Evolutionary conservation across 2,329 filamentous ascomycete genomes (phyloP), one percentile per base, ranked within the genome.

Genomic region (Anthostomella pinea): DNA sequence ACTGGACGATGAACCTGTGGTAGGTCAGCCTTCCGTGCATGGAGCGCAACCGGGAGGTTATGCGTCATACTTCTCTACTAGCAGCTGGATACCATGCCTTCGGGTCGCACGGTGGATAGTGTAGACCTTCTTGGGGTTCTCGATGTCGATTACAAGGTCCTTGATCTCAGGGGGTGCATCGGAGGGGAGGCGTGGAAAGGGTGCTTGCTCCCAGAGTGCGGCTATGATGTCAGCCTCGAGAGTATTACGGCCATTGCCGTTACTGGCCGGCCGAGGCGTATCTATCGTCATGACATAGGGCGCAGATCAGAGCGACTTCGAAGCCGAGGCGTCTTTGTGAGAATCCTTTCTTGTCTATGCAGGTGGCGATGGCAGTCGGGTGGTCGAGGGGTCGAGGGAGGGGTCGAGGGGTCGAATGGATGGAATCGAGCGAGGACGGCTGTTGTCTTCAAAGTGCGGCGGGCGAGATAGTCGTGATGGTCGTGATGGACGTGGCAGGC

Each of bases 1-100:
- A 77, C 63, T 95, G 89, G 21, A 77, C 70, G 32, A 90, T 80
- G 57, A 86, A 94, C 53, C 86, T 91, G 46, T 16, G 39, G 8
- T 22, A 38, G 20, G 30, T 45, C 29, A 43, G 46, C 49, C 32
- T 55, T 41, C 25, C 22, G 33, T 35, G 34, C 33, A 17, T 39
- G 20, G 16, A 16, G 18, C 16, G n/a, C 15, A 41, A 10, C 3
- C 14, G 13, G 13, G 5, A 23, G 23, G 22, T 14, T 29, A 20
- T 33, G 45, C 41, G 24, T 38, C 73, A 48, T 57, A 85, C 81
- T 74, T 79, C 53, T 85, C 79, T 10, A 88, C 78, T 11, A 87
- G 63, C 3, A 76, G 63, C 56, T 87, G 83, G 44, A 84, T 79
- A 46, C 75, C 69, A 52, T 82, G 77, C 4, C 80, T 75, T 21